These are phyloP conservation scores for Cytospora piceae DNA, from an alignment of 2,329 filamentous ascomycete species.

Conservation along the genomic window DNA sequence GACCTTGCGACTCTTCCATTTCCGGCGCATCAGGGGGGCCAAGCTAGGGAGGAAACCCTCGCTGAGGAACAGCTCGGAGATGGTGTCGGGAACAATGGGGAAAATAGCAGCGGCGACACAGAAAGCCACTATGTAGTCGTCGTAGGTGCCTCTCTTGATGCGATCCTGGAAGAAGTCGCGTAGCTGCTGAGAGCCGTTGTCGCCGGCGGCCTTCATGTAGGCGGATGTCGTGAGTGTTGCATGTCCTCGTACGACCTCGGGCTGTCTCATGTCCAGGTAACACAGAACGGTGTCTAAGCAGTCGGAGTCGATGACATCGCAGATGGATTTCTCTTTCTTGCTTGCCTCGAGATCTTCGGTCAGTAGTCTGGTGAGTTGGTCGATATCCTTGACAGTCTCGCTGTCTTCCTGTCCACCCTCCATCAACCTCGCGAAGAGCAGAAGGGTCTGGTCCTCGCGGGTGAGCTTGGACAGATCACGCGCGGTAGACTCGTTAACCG, in stretches of 20 bases:
- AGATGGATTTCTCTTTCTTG: slow-evolving; percentile 55
- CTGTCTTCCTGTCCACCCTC: slow-evolving; percentile 85
- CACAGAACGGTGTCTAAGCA: slow-evolving; percentile 84
- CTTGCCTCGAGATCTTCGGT: slow-evolving; percentile 54
- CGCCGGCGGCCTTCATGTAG: slow-evolving; percentile 76
- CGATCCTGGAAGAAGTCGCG: slow-evolving; percentile 74
- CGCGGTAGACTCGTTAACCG: slow-evolving; percentile 39
- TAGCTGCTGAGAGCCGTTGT: slow-evolving; percentile 71
- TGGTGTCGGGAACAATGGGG: slow-evolving; percentile 77
- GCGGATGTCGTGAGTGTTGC: slow-evolving; percentile 82
- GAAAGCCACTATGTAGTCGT: slow-evolving; percentile 89
- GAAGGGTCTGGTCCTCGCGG: slow-evolving; percentile 67
- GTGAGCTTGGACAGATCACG: slow-evolving; percentile 39
- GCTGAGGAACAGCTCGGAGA: slow-evolving; percentile 79
- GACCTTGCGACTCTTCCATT: slow-evolving; percentile 82
- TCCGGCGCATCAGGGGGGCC: slow-evolving; percentile 74
- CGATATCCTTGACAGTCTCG: slow-evolving; percentile 65
- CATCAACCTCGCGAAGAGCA: slow-evolving; percentile 87
- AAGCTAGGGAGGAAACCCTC: slow-evolving; percentile 84
- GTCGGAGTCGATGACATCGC: slow-evolving; percentile 69
- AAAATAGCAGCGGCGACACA: slow-evolving; percentile 90
- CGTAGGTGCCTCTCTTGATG: slow-evolving; percentile 75
- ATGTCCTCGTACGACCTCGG: slow-evolving; percentile 74
- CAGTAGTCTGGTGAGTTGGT: slow-evolving; percentile 62
- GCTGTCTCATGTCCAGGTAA: slow-evolving; percentile 82